phyloP scores from a whole-genome alignment of 306 rosid genomes.

The Malus orientalis region DNA sequence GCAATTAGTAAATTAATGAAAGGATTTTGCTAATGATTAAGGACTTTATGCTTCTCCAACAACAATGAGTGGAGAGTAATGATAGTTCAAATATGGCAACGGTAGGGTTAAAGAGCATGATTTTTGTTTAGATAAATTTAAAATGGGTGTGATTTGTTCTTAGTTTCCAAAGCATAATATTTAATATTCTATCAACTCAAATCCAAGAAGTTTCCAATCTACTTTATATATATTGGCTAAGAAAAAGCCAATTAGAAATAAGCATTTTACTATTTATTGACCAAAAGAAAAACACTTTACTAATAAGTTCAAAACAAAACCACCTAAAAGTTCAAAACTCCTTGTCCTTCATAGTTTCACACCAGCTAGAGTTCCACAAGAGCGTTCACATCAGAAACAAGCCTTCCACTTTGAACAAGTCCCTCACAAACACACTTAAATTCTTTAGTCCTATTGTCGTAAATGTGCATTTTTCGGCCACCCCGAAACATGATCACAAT shows the following conservation, averaged over 20 bases:
- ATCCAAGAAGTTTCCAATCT: no score
- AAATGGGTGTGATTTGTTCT: no score
- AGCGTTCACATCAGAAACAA: conserved; percentile 25
- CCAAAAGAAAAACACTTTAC: not conserved
- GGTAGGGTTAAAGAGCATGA: no score
- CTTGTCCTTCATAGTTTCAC: not conserved
- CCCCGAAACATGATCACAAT: not conserved
- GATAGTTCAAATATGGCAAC: no score
- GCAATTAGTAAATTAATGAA: not conserved
- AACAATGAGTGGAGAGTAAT: not conserved
- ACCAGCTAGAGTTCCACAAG: conserved; percentile 22
- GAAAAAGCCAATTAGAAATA: not conserved
- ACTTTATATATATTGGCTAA: no score
- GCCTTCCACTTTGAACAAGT: not conserved
- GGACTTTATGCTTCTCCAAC: not conserved
- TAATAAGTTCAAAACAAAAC: not conserved
- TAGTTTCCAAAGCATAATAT: no score
- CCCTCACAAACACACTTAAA: not conserved
- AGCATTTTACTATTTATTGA: not conserved
- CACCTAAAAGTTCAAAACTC: not conserved
- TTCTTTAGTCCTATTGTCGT: conserved; percentile 14
- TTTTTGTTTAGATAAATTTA: no score
- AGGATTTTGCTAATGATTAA: not conserved
- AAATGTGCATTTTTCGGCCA: not conserved
- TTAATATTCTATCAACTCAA: no score